These are phyloP conservation scores for Ustilago shanxiensis DNA, from an alignment of 1,284 basidiomycete species.

Conservation along the genomic window DNA sequence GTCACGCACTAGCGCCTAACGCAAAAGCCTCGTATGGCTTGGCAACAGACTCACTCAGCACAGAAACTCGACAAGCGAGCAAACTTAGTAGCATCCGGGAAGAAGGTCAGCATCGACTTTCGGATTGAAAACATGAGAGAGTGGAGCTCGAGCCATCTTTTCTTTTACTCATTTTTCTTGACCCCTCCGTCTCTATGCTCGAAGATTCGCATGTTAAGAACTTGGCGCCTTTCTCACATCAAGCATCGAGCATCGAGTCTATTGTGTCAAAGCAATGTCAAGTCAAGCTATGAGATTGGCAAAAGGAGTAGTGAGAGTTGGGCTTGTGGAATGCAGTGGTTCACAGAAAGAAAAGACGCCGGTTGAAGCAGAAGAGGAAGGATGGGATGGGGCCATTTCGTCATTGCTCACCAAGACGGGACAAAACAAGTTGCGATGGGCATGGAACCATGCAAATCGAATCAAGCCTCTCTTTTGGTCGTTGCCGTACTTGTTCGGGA, in stretches of 20 bases:
- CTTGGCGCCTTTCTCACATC: too few relatives aligned
- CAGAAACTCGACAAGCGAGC: background rate
- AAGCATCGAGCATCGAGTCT: too few relatives aligned
- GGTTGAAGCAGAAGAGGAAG: background rate
- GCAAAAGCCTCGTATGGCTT: background rate
- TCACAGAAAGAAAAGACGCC: too few relatives aligned
- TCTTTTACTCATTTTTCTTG: background rate
- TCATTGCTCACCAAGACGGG: slow-evolving; percentile 5
- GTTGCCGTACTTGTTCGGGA: background rate
- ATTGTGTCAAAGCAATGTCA: too few relatives aligned
- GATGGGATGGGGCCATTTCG: slow-evolving; percentile 5
- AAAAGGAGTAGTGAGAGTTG: too few relatives aligned
- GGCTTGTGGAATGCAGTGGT: too few relatives aligned
- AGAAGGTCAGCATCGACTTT: background rate
- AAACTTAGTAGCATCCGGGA: too few relatives aligned
- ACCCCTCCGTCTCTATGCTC: background rate
- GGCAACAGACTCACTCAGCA: background rate
- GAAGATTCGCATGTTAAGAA: background rate
- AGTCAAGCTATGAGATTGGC: too few relatives aligned
- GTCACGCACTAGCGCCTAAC: background rate
- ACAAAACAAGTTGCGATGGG: background rate
- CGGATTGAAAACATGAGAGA: background rate
- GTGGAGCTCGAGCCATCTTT: slow-evolving; percentile 10
- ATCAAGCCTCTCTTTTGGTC: background rate
- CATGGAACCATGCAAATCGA: background rate